Conservation (phyloP, 768 basidiomycete species). For the Phanerochaete carnosa region DNA sequence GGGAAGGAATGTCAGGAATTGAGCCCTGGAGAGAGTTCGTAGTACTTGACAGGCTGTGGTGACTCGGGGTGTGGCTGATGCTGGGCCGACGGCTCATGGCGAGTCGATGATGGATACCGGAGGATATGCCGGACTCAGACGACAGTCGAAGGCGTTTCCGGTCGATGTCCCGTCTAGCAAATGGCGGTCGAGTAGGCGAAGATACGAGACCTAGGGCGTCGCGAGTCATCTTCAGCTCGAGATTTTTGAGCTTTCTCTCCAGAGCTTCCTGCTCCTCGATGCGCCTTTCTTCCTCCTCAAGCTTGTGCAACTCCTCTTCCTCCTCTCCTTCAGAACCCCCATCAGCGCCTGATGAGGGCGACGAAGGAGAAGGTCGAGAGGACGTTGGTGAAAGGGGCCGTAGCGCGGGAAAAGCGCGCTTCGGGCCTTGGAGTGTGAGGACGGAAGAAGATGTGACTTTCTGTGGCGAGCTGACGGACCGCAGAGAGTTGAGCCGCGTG, state of each 20-base stretch:
- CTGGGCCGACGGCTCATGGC: conserved; percentile 29
- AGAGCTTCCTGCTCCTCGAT: conserved; percentile 67
- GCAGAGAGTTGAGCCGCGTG: conserved; percentile 67
- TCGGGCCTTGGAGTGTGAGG: conserved; percentile 59
- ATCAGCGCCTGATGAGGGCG: conserved; percentile 43
- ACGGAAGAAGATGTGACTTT: conserved; percentile 69
- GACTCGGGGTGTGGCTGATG: conserved; percentile 50
- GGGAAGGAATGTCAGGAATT: conserved; percentile 79
- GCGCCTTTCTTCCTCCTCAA: conserved; percentile 67
- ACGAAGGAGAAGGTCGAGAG: conserved; percentile 25
- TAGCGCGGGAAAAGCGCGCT: conserved; percentile 33
- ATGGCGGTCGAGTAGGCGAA: conserved; percentile 21
- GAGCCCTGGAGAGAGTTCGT: conserved; percentile 73
- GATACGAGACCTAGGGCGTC: conserved; percentile 69
- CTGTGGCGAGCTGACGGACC: conserved; percentile 32
- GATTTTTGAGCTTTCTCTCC: conserved; percentile 61
- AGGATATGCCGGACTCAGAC: conserved; percentile 13
- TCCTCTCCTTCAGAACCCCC: conserved; percentile 47
- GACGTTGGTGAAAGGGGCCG: conserved; percentile 50
- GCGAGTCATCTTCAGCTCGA: conserved; percentile 71
- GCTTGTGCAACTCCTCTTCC: conserved; percentile 54
- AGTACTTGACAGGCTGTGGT: conserved; percentile 68
- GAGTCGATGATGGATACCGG: conserved; percentile 7
- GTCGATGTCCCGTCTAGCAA: conserved; percentile 9
- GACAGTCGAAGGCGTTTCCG: conserved; percentile 14